These are phyloP conservation scores for Penicillium mononematosum DNA, from an alignment of 495 filamentous ascomycete species.

Conservation along the genomic window DNA sequence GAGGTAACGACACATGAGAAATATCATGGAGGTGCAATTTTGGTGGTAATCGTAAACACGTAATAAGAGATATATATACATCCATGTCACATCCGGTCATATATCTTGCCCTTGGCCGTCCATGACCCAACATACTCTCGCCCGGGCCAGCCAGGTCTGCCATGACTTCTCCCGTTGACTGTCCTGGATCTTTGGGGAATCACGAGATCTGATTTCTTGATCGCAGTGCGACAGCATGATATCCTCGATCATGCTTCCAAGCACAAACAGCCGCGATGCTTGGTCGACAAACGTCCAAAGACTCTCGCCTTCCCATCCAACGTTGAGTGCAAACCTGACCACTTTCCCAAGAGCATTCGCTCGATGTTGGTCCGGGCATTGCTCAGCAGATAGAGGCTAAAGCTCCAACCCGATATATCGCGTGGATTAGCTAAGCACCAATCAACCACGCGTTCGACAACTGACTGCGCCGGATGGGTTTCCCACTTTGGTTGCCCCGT, in stretches of 20 bases:
- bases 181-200: neutral
- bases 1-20: constrained; percentile 21
- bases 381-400: constrained; percentile 56
- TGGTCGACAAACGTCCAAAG: constrained; percentile 46
- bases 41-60: constrained; percentile 8
- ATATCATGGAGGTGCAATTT: constrained; percentile 8
- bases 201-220: neutral
- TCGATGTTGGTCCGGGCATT: constrained; percentile 16
- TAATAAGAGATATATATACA: neutral
- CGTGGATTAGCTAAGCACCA: constrained; percentile 68
- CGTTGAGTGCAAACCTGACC: constrained; percentile 36
- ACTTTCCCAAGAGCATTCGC: constrained; percentile 24
- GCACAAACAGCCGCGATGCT: constrained; percentile 24
- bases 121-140: constrained; percentile 28
- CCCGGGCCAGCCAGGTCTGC: constrained; percentile 30
- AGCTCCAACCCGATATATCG: constrained; percentile 77
- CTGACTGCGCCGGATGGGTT: constrained; percentile 21
- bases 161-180: constrained; percentile 18
- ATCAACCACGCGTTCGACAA: constrained; percentile 28
- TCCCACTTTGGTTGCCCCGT: constrained; percentile 19
- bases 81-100: neutral
- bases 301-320: constrained; percentile 49
- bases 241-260: constrained; percentile 16
- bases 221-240: constrained; percentile 1
- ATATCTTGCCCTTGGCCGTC: neutral